Percentiles rank a stretch among this genome's conserved stretches.
Evolutionary conservation across 257 asterid species (phyloP).

Genomic region (Solanum virginianum): DNA sequence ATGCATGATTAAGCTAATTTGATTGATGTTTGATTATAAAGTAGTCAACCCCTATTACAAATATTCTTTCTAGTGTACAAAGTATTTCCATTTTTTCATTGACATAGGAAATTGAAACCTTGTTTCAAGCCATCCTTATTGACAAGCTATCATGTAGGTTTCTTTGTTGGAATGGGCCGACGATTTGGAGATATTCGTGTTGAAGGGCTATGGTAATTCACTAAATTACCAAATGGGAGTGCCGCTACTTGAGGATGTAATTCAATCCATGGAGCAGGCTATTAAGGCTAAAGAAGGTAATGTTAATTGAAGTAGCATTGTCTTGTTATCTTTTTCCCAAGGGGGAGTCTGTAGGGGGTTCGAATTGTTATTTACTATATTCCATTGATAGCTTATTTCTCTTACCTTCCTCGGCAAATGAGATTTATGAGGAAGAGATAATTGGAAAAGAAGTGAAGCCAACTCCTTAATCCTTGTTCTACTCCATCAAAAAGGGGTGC

Average conservation of each 20-base stretch:
- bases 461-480: not conserved
- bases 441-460: not conserved
- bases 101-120: not conserved
- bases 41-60: not conserved
- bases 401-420: not conserved
- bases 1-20: not conserved
- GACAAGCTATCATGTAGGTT: constrained; percentile 30
- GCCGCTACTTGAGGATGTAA: constrained; percentile 82
- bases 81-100: not conserved
- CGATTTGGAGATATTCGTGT: constrained; percentile 74
- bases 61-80: not conserved
- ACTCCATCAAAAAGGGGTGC: not conserved
- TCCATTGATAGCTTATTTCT: not conserved
- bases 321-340: not conserved
- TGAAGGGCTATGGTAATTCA: constrained; percentile 90
- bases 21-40: not conserved
- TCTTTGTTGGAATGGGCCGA: constrained; percentile 87
- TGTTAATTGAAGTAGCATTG: not conserved
- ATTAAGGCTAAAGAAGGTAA: constrained; percentile 73
- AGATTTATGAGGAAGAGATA: not conserved
- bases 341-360: not conserved
- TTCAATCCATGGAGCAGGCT: constrained; percentile 94
- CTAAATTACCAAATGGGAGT: constrained; percentile 91
- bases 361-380: not conserved
- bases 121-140: not conserved